Conservation (phyloP, 306 rosid genomes). For the Ormosia semicastrata region DNA sequence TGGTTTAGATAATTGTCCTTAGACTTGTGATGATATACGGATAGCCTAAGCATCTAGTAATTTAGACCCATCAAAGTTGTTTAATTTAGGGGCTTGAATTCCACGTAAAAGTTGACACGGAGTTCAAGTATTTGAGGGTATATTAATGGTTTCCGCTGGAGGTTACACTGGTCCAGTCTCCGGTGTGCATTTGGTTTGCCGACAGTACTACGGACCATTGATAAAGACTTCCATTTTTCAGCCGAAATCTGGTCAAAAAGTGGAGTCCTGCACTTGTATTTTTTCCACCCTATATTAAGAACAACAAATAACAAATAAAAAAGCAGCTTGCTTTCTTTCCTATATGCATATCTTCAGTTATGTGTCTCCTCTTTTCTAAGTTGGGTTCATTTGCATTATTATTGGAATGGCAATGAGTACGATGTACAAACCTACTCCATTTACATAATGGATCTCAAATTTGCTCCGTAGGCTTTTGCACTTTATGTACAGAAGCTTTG, state of each 20-base stretch:
- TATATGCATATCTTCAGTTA: not conserved
- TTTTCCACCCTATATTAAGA: not conserved
- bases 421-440: constrained; percentile 10
- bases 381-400: not conserved
- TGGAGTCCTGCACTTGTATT: not conserved
- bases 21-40: not conserved
- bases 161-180: constrained; percentile 38
- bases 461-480: not conserved
- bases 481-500: not conserved
- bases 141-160: constrained; percentile 32
- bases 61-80: constrained; percentile 1
- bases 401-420: not conserved
- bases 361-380: not conserved
- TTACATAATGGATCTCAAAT: constrained; percentile 16
- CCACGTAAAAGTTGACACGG: not conserved
- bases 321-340: not conserved
- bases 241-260: constrained; percentile 41
- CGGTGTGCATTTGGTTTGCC: constrained; percentile 16
- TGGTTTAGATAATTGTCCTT: constrained; percentile 3
- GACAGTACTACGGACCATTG: constrained; percentile 24
- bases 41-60: not conserved
- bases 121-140: constrained; percentile 21
- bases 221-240: constrained; percentile 3
- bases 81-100: not conserved
- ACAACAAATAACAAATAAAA: not conserved